A percentile compares a stretch with the other conserved stretches of the same genome.
These are phyloP conservation scores for Amborella trichopoda DNA, from an alignment of 164 flowering plant genomes.

Conservation along the genomic window DNA sequence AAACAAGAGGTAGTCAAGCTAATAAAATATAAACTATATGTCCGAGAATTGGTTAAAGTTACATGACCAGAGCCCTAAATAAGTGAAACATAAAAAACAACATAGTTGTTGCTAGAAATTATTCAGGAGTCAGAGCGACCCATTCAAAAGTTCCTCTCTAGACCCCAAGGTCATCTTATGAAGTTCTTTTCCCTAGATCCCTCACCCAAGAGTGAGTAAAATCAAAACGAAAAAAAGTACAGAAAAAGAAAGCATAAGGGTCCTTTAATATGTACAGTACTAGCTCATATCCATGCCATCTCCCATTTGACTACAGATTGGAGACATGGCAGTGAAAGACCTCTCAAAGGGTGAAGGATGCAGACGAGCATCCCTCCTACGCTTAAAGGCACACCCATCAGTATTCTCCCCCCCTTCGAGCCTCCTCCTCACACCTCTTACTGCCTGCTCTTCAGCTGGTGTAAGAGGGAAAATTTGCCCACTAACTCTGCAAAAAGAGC, in stretches of 20 bases:
- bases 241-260: constrained; percentile 1
- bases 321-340: constrained; percentile 67
- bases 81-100: too few relatives aligned
- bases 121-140: too few relatives aligned
- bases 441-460: constrained; percentile 70
- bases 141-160: constrained; percentile 20
- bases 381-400: constrained; percentile 75
- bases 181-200: constrained; percentile 14
- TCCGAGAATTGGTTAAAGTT: too few relatives aligned
- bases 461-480: constrained; percentile 77
- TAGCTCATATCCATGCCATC: constrained; percentile 95
- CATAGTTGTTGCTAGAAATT: too few relatives aligned
- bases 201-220: constrained; percentile 8
- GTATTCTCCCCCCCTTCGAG: constrained; percentile 45
- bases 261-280: constrained; percentile 8
- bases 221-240: constrained; percentile 1
- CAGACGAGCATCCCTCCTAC: constrained; percentile 56
- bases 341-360: constrained; percentile 95
- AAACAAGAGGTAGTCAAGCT: too few relatives aligned
- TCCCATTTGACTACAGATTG: constrained; percentile 90
- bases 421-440: constrained; percentile 90
- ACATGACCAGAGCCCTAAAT: too few relatives aligned
- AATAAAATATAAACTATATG: too few relatives aligned
- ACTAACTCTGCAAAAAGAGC: constrained; percentile 91
- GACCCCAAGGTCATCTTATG: constrained; percentile 17